phyloP scores from a whole-genome alignment of 495 filamentous ascomycete genomes.

The Trichoderma asperelloides region DNA sequence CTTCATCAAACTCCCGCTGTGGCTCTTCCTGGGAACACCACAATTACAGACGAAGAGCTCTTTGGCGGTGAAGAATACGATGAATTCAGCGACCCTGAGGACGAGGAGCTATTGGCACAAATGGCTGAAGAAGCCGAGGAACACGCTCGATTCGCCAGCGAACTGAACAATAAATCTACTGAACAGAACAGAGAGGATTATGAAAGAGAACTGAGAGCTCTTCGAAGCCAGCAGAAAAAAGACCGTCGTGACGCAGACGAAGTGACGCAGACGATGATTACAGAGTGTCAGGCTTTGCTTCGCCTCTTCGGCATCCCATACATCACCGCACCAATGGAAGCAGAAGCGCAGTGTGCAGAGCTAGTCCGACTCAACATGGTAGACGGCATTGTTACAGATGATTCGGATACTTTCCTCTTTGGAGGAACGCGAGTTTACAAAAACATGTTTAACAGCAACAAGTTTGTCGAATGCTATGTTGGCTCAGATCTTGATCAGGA shows the following conservation, averaged over 20 bases:
- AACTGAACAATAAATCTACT: conserved; percentile 61
- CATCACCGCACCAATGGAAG: conserved; percentile 97
- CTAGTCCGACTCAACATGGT: conserved; percentile 78
- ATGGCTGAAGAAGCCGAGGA: conserved; percentile 85
- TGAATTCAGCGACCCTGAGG: conserved; percentile 73
- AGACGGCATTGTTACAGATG: conserved; percentile 97
- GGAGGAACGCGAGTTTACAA: conserved; percentile 95
- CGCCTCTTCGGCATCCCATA: conserved; percentile 89
- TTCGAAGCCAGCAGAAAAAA: conserved; percentile 90
- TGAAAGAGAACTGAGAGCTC: conserved; percentile 74
- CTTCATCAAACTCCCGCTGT: neutral
- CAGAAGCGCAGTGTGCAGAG: conserved; percentile 94
- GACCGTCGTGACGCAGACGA: conserved; percentile 93
- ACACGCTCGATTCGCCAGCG: conserved; percentile 82
- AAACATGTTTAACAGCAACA: conserved; percentile 98
- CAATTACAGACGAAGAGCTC: conserved; percentile 20
- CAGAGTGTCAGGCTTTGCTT: conserved; percentile 87
- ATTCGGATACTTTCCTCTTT: conserved; percentile 95
- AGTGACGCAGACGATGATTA: conserved; percentile 87
- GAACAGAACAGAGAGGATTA: conserved; percentile 63
- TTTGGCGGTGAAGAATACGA: conserved; percentile 36
- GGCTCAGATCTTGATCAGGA: conserved; percentile 81
- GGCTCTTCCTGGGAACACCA: neutral
- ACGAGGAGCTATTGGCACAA: conserved; percentile 76
- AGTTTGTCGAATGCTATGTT: conserved; percentile 95